Base-by-base conservation (phyloP, 2,329 filamentous ascomycete species). In the Exserohilum turcica region DNA sequence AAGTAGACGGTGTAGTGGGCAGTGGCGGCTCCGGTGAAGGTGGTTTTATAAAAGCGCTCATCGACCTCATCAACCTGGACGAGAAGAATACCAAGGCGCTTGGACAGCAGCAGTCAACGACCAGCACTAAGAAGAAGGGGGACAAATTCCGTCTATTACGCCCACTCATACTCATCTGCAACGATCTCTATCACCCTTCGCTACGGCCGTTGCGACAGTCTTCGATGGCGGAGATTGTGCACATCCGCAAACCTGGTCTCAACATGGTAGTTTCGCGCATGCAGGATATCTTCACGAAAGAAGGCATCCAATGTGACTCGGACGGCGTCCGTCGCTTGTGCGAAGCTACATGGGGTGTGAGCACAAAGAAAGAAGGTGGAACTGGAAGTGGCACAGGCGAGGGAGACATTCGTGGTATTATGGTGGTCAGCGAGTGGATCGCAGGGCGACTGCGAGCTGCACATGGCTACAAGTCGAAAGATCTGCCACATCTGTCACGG, bases 161-260 rank as follows among this genome's bases (percentile, higher is more conserved):
- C 39, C 94, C 94, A 0, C 80, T 99, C 27, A 91, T 99, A 44
- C 80, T 99, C 42, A 94, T 99, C 64, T 99, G 94, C 79, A 99
- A 99, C 66, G 95, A 99, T 72, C 86, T 97, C 1, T 99, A 99
- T 68, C 92, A 96, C 63, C 87, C 93, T 3, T 90, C 92, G 16
- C 81, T 99, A 35, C 85, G 92, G 24, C 92, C 91, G 0, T 80
- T 99, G 6, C 86, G 94, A n/a, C 89, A 93, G 57, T 79, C 78
- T 59, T 92, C 91, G 0, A 86, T 94, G 43, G 94, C 93, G 0
- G 94, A 99, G 72, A 86, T 97, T 33, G 87, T 99, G 18, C 92
- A 96, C 68, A 88, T 96, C 29, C 90, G 93, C 42, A 94, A 94
- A 65, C 92, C 94, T 2, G 87, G 90, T 0, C 77, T 97, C 8